phyloP scores from a whole-genome alignment of 768 basidiomycete species.

The Dentipellis fragilis region DNA sequence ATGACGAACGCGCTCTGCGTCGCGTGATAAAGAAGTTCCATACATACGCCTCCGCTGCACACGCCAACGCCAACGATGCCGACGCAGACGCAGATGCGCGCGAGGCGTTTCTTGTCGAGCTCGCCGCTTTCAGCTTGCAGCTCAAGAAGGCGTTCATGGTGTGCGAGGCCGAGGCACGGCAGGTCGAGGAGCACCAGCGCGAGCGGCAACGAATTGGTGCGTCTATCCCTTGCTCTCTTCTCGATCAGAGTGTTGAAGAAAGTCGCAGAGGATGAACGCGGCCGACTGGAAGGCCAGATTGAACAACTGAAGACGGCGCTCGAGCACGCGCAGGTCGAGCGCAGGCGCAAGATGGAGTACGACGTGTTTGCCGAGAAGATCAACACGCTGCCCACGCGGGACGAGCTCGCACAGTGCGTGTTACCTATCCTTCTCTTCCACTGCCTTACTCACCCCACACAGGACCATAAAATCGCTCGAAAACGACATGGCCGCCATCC shows the following conservation, averaged over 20 bases:
- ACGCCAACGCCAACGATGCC: constrained; percentile 22
- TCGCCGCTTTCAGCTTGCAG: constrained; percentile 64
- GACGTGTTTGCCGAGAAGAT: constrained; percentile 78
- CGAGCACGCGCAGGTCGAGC: constrained; percentile 69
- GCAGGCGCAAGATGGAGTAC: constrained; percentile 78
- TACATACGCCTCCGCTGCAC: constrained; percentile 51
- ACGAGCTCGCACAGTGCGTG: constrained; percentile 68
- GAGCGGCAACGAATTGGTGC: constrained; percentile 65
- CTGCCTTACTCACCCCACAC: not conserved
- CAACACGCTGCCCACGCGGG: constrained; percentile 63
- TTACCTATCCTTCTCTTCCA: not conserved
- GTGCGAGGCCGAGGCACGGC: constrained; percentile 76
- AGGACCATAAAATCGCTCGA: constrained; percentile 65
- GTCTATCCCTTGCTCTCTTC: constrained; percentile 16
- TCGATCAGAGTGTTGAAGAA: constrained; percentile 4
- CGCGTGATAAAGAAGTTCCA: constrained; percentile 79
- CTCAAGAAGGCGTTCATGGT: constrained; percentile 76
- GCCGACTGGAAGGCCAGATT: constrained; percentile 56
- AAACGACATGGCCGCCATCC: constrained; percentile 70
- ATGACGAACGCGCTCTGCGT: constrained; percentile 71
- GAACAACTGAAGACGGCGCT: constrained; percentile 66
- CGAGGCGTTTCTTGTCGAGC: constrained; percentile 70
- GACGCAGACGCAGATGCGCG: constrained; percentile 51
- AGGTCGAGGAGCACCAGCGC: constrained; percentile 75
- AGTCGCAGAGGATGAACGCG: constrained; percentile 59